Conservation (phyloP, 1,284 basidiomycete species). For the Cutaneotrichosporon sp. region DNA sequence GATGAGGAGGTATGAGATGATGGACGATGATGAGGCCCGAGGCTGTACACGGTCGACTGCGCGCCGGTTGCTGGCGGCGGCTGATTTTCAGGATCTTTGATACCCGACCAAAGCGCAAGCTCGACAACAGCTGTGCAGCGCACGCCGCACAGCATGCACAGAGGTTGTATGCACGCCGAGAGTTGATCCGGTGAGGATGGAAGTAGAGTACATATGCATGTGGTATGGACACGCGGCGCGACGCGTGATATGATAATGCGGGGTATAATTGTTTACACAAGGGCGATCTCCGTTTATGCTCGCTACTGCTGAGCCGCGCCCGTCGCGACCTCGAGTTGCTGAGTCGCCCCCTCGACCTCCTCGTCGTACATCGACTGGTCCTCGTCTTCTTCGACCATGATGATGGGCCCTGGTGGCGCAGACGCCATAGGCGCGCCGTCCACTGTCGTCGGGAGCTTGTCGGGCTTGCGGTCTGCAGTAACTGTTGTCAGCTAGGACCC, state of each 20-base stretch:
- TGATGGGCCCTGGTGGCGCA: conserved; percentile 32
- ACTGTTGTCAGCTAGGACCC: conserved; percentile 17
- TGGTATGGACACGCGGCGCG: not conserved
- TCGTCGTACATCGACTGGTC: conserved; percentile 2
- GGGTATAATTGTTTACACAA: not conserved
- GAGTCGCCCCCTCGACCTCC: conserved; percentile 9
- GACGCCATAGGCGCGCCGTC: conserved; percentile 33
- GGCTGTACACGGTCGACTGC: not conserved
- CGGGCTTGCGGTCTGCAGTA: conserved; percentile 41
- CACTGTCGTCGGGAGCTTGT: conserved; percentile 39
- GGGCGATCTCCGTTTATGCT: not conserved
- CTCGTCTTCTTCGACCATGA: not conserved
- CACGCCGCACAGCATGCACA: too few species aligned
- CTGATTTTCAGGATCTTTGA: not conserved
- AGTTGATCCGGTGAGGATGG: not conserved
- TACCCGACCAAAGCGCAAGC: not conserved
- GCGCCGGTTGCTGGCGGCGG: not conserved
- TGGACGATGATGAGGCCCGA: not conserved
- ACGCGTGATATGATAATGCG: not conserved
- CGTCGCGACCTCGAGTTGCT: not conserved
- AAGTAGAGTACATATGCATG: not conserved
- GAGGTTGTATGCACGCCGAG: too few species aligned
- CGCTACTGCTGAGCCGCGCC: not conserved
- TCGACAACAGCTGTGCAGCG: not conserved
- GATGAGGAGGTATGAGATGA: not conserved